phyloP scores from a whole-genome alignment of 306 rosid genomes.

The Cucurbita moschata region DNA sequence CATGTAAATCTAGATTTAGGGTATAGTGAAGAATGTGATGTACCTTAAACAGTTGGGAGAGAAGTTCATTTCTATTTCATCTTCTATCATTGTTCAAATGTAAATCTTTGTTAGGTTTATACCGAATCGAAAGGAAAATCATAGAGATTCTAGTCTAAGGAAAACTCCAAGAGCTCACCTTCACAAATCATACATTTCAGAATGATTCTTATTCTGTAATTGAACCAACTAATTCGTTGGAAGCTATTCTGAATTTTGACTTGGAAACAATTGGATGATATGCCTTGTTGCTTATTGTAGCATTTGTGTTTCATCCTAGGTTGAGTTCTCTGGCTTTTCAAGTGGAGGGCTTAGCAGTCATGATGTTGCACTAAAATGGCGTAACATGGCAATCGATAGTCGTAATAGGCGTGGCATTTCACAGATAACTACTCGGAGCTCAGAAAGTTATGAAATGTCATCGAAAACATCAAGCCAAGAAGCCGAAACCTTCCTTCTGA shows the following conservation, averaged over 20 bases:
- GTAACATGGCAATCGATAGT: background rate
- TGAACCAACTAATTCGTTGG: background rate
- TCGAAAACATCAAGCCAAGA: constrained; percentile 45
- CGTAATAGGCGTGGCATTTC: constrained; percentile 17
- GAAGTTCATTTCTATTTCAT: background rate
- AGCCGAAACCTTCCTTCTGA: constrained; percentile 51
- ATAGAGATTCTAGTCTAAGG: background rate
- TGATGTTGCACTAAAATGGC: constrained; percentile 36
- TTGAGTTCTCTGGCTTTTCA: constrained; percentile 34
- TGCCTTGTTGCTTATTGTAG: background rate
- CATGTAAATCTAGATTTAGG: background rate
- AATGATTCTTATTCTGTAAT: background rate
- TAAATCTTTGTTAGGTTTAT: background rate
- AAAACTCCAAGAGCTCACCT: background rate
- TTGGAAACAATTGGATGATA: background rate
- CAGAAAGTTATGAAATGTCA: constrained; percentile 28
- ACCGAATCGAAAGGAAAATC: background rate
- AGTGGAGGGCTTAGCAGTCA: constrained; percentile 35
- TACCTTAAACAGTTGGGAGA: background rate
- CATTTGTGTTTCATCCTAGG: constrained; percentile 34
- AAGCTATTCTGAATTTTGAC: background rate
- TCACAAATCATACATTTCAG: background rate
- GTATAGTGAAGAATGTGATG: background rate
- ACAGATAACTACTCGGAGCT: constrained; percentile 26
- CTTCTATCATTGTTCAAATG: background rate